Conservation (phyloP, 108 stramenopile genomes). For the Skeletonema menzelii region DNA sequence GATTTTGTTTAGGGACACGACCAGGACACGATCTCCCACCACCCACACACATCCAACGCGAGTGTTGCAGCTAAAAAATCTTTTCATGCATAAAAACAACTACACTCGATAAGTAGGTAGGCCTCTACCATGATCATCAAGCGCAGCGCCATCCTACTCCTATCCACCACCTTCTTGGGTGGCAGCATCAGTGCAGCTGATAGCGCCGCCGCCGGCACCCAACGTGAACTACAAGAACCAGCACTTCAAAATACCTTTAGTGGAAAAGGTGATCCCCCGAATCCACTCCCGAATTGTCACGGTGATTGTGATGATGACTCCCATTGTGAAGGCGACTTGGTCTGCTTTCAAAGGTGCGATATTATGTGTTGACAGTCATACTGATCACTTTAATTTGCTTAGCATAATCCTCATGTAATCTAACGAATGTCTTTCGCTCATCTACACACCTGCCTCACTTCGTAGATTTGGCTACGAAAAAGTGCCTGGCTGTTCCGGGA, state of each 20-base stretch:
- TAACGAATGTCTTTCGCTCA: not conserved
- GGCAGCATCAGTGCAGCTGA: not conserved
- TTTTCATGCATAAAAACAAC: too few relatives aligned
- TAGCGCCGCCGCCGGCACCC: not conserved
- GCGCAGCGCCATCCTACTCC: not conserved
- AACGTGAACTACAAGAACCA: too few relatives aligned
- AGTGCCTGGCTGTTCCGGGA: not conserved
- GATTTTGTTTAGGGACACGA: too few relatives aligned
- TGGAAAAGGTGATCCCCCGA: not conserved
- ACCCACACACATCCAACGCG: too few relatives aligned
- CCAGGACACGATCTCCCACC: too few relatives aligned
- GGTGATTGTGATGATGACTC: constrained; percentile 21
- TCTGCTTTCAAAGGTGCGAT: not conserved
- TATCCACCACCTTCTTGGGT: not conserved
- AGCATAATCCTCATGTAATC: not conserved
- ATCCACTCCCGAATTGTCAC: constrained; percentile 9
- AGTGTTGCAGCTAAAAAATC: too few relatives aligned
- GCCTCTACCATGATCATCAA: not conserved
- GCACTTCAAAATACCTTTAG: not conserved
- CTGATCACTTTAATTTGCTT: not conserved
- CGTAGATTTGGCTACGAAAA: not conserved
- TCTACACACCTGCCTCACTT: not conserved
- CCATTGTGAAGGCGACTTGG: not conserved
- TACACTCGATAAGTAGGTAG: too few relatives aligned
- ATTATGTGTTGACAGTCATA: not conserved